phyloP scores from a whole-genome alignment of 1,284 basidiomycete genomes.

The Fomitopsis palustris region DNA sequence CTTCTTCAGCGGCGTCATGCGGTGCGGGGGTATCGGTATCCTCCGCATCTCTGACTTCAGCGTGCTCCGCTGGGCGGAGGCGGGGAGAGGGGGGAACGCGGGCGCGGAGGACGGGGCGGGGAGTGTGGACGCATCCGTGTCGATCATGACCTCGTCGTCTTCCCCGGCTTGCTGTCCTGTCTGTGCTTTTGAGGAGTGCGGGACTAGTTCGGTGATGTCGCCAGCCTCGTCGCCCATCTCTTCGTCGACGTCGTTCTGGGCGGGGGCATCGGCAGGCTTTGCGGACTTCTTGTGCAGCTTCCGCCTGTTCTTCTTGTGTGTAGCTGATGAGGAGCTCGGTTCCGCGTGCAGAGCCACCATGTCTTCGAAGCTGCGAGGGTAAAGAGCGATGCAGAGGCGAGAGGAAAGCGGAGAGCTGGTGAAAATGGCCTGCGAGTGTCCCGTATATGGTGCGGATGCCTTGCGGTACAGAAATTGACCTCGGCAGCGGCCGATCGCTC shows the following conservation, averaged over 20 bases:
- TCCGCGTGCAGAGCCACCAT: slow-evolving; percentile 57
- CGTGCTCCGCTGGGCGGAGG: slow-evolving; percentile 49
- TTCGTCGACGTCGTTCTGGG: slow-evolving; percentile 41
- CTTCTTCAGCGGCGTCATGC: slow-evolving; percentile 96
- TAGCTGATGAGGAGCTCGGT: slow-evolving; percentile 28
- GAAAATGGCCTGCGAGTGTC: background rate
- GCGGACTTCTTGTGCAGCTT: slow-evolving; percentile 41
- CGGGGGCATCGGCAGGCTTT: slow-evolving; percentile 17
- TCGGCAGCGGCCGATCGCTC: slow-evolving; percentile 14
- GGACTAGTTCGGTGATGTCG: slow-evolving; percentile 1
- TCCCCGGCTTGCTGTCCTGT: slow-evolving; percentile 19
- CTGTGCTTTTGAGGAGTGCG: background rate
- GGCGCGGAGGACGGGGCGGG: slow-evolving; percentile 45
- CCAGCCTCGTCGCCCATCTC: slow-evolving; percentile 15
- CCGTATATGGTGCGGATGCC: background rate
- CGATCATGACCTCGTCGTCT: slow-evolving; percentile 66
- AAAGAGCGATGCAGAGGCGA: background rate
- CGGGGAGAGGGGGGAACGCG: slow-evolving; percentile 62
- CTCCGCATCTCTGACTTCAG: slow-evolving; percentile 79
- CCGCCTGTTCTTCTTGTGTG: slow-evolving; percentile 52
- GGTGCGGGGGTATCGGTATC: slow-evolving; percentile 91
- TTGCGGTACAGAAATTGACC: slow-evolving; percentile 16
- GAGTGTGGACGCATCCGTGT: slow-evolving; percentile 41
- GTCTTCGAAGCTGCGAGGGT: slow-evolving; percentile 2
- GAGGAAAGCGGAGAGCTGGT: background rate